These are phyloP conservation scores for Solanum corneliomulleri DNA, from an alignment of 257 asterid species.

Conservation along the genomic window DNA sequence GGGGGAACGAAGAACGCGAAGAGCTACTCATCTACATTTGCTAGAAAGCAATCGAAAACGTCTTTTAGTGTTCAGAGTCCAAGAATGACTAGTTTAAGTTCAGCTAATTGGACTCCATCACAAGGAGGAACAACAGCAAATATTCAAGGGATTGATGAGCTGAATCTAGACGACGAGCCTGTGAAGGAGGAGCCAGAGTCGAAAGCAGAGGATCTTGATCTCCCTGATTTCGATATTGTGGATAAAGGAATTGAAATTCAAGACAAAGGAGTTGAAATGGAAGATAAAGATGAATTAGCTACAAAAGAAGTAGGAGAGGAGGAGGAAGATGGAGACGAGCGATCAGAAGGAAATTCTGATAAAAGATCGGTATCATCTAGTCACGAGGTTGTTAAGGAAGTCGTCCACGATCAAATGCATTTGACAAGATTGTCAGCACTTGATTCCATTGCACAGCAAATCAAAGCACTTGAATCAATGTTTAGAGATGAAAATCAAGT, in stretches of 20 bases:
- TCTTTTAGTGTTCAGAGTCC: conserved; percentile 86
- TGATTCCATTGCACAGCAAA: conserved; percentile 78
- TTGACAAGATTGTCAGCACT: conserved; percentile 54
- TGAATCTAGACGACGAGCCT: conserved; percentile 57
- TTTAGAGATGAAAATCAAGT: conserved; percentile 39
- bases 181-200: conserved; percentile 14
- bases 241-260: conserved; percentile 80
- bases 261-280: conserved; percentile 74
- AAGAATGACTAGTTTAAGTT: conserved; percentile 31
- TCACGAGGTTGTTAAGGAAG: conserved; percentile 68
- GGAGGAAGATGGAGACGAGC: conserved; percentile 20
- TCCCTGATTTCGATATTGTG: conserved; percentile 73
- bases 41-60: conserved; percentile 56
- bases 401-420: conserved; percentile 58
- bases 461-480: conserved; percentile 79
- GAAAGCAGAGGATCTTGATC: conserved; percentile 40
- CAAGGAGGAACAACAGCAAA: conserved; percentile 25
- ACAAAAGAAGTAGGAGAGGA: conserved; percentile 21
- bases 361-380: conserved; percentile 39
- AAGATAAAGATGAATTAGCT: conserved; percentile 15
- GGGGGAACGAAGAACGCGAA: conserved; percentile 30
- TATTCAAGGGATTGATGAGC: conserved; percentile 56
- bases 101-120: conserved; percentile 55
- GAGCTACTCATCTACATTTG: conserved; percentile 26
- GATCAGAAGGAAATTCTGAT: conserved; percentile 46